Conservation (phyloP, 177 flowering plant genomes). For the Vitis hybrid region DNA sequence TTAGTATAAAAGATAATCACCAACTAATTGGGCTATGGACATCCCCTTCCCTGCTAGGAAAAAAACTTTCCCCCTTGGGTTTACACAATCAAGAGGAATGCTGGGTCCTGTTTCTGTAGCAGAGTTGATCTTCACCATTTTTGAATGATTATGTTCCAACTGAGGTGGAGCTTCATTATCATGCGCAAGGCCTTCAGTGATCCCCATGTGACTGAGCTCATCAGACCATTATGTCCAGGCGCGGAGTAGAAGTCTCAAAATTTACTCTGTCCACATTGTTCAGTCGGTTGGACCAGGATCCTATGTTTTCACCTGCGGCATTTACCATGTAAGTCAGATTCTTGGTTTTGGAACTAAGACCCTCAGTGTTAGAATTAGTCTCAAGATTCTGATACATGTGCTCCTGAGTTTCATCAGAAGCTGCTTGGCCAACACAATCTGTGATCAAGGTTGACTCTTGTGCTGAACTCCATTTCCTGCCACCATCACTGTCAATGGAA, state of each 20-base stretch:
- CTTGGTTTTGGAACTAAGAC: conserved; percentile 39
- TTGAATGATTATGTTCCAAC: conserved; percentile 23
- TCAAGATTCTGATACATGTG: conserved; percentile 44
- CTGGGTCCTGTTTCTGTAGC: too few species aligned
- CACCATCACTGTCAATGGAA: conserved; percentile 74
- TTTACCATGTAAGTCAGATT: conserved; percentile 36
- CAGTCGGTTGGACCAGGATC: conserved; percentile 28
- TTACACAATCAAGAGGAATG: too few species aligned
- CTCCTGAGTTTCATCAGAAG: conserved; percentile 56
- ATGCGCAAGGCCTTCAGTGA: conserved; percentile 23
- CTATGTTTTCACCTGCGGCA: conserved; percentile 32
- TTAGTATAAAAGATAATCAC: too few species aligned
- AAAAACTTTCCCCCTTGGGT: too few species aligned
- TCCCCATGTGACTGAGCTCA: conserved; percentile 15
- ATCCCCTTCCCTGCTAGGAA: too few species aligned
- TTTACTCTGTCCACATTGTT: conserved; percentile 43
- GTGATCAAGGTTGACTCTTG: conserved; percentile 58
- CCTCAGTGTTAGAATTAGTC: conserved; percentile 34
- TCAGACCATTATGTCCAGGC: conserved; percentile 52
- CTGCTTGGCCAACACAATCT: conserved; percentile 39
- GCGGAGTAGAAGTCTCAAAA: conserved; percentile 48
- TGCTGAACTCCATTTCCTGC: conserved; percentile 73
- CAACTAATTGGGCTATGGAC: too few species aligned
- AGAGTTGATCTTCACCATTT: too few species aligned
- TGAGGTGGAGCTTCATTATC: conserved; percentile 35